phyloP scores from a whole-genome alignment of 2,329 filamentous ascomycete genomes.

The Pseudogymnoascus sp. region DNA sequence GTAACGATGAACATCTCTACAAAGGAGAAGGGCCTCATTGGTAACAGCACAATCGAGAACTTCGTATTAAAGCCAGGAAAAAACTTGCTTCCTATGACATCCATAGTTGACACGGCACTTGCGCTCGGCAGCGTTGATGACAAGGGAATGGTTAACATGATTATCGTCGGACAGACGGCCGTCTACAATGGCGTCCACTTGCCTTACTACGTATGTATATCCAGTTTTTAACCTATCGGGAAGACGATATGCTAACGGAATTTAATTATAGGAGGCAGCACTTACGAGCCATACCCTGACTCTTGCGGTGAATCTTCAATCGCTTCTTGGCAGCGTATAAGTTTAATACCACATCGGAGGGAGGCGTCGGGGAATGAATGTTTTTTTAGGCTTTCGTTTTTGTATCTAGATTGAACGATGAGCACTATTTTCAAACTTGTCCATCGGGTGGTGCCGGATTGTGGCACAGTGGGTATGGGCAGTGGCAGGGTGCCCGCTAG shows the following conservation, averaged over 20 bases:
- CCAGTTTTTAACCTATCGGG: background rate
- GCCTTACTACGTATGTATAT: constrained; percentile 37
- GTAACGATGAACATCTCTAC: constrained; percentile 43
- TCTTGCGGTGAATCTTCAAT: constrained; percentile 33
- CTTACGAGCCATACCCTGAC: constrained; percentile 37
- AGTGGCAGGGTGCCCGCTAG: background rate
- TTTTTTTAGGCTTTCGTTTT: background rate
- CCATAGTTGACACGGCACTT: constrained; percentile 35
- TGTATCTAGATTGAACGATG: background rate
- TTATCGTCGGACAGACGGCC: constrained; percentile 40
- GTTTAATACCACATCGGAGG: background rate
- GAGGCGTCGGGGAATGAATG: background rate
- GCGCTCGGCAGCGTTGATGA: constrained; percentile 25
- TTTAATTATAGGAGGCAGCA: constrained; percentile 30
- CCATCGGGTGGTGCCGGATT: background rate
- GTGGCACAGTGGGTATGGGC: background rate
- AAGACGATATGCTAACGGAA: background rate
- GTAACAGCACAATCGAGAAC: constrained; percentile 39
- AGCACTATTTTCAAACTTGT: background rate
- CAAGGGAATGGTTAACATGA: constrained; percentile 41
- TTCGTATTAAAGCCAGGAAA: constrained; percentile 44
- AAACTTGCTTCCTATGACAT: constrained; percentile 42
- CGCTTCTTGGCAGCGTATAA: background rate
- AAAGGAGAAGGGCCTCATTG: constrained; percentile 34
- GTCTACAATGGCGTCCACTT: constrained; percentile 40